These are phyloP conservation scores for Boletellus sp. DNA, from an alignment of 768 basidiomycete species.

Conservation along the genomic window DNA sequence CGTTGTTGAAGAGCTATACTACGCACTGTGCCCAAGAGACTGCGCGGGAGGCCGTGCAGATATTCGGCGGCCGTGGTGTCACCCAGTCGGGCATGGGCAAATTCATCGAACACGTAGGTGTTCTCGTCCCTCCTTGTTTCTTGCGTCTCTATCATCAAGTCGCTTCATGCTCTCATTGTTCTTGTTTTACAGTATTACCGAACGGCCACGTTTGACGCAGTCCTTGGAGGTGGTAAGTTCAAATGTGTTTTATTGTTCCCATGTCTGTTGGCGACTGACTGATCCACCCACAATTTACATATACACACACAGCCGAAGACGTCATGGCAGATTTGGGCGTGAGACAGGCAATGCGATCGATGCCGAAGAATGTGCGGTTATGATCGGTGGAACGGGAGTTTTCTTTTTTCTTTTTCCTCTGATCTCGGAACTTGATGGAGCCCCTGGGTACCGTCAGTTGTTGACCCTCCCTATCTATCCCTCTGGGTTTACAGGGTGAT, in stretches of 20 bases:
- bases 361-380: conserved; percentile 66
- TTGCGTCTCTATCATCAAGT: not conserved
- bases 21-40: conserved; percentile 78
- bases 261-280: not conserved
- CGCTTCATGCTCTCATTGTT: conserved; percentile 20
- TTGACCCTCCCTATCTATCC: too few species aligned
- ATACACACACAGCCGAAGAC: conserved; percentile 61
- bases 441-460: too few species aligned
- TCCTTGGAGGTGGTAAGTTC: conserved; percentile 60
- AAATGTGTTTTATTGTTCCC: not conserved
- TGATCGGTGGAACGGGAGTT: conserved; percentile 25
- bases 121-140: not conserved
- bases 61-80: conserved; percentile 84
- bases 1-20: conserved; percentile 72
- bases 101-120: conserved; percentile 51
- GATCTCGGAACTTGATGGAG: too few species aligned
- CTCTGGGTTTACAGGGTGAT: too few species aligned
- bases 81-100: conserved; percentile 72
- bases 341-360: conserved; percentile 70
- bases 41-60: conserved; percentile 71
- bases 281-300: too few species aligned
- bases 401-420: too few species aligned
- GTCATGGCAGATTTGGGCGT: conserved; percentile 78
- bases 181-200: conserved; percentile 27
- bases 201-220: conserved; percentile 36